Conservation (phyloP, 495 filamentous ascomycete species). For the Hyaloscypha variabilis region DNA sequence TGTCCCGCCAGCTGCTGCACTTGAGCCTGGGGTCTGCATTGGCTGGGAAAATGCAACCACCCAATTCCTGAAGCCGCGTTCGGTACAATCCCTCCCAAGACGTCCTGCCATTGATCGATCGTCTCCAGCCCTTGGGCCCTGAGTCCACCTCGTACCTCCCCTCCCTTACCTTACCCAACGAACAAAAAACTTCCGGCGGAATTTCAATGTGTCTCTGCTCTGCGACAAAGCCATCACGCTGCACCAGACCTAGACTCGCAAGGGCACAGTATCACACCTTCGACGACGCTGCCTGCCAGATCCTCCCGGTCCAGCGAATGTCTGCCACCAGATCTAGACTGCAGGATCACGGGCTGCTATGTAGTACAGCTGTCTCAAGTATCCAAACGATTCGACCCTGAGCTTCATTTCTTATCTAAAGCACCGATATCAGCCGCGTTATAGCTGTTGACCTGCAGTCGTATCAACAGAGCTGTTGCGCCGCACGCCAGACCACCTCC, state of each 20-base stretch:
- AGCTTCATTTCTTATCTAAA: constrained; percentile 14
- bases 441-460: constrained; percentile 9
- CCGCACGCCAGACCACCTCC: neutral
- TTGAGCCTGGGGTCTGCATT: constrained; percentile 12
- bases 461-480: constrained; percentile 7
- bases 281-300: constrained; percentile 4
- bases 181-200: constrained; percentile 23
- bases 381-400: constrained; percentile 18
- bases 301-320: constrained; percentile 18
- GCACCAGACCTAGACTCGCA: constrained; percentile 7
- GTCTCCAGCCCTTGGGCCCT: constrained; percentile 1
- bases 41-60: constrained; percentile 23
- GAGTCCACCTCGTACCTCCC: neutral
- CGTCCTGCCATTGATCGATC: constrained; percentile 10
- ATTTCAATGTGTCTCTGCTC: constrained; percentile 25
- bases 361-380: constrained; percentile 18
- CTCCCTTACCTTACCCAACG: neutral
- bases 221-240: constrained; percentile 7
- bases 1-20: neutral
- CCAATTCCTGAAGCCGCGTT: constrained; percentile 9
- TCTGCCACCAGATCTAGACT: constrained; percentile 14
- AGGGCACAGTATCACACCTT: neutral
- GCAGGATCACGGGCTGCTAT: constrained; percentile 23
- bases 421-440: constrained; percentile 12
- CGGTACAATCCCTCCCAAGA: constrained; percentile 25